Evolutionary conservation across 345 rosid genomes (phyloP), one percentile per base, ranked within the genome.

Genomic region (Abelmoschus esculentus): DNA sequence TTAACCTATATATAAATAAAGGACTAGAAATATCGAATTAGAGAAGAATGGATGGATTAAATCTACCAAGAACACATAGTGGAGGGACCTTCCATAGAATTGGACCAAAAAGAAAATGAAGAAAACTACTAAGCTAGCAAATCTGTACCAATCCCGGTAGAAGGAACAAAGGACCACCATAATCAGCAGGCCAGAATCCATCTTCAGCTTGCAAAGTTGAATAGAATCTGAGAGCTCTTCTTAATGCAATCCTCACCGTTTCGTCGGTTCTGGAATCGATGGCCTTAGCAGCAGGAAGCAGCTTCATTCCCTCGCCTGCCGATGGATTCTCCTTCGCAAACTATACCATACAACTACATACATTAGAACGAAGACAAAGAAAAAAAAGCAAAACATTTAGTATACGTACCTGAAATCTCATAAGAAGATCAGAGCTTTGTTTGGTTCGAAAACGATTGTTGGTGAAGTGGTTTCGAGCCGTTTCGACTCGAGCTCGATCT

Each of bases 101-200:
- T 32, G 5, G 36, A 32, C 36, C 36, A 32, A 32, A 32, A 32
- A 32, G 36, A 32, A 32, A 32, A 32, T 0, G 36, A 32, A 32
- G 36, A 32, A 38, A 38, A 38, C 7, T 38, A 38, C 1, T 9
- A 38, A 38, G 31, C 9, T 78, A 85, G 52, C 52, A 46, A 9
- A 10, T 44, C 3, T n/a, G 19, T 53, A 53, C 96, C 89, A 90
- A 54, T 53, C 77, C 82, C 10, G 96, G 93, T 4, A 88, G 67
- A 61, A 90, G 93, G 70, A 90, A 90, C 54, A 90, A 59, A 72
- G 96, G 93, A 6, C 93, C 96, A n/a, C 89, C 96, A 58, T 85
- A 90, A 64, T 90, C 96, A 52, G 82, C 86, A 10, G 96, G 90
- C 96, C 92, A 87, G 67, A 88, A 88, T 0, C 97, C 97, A 81